These are phyloP conservation scores for Periconia sp. DNA, from an alignment of 2,329 filamentous ascomycete species.

Conservation along the genomic window DNA sequence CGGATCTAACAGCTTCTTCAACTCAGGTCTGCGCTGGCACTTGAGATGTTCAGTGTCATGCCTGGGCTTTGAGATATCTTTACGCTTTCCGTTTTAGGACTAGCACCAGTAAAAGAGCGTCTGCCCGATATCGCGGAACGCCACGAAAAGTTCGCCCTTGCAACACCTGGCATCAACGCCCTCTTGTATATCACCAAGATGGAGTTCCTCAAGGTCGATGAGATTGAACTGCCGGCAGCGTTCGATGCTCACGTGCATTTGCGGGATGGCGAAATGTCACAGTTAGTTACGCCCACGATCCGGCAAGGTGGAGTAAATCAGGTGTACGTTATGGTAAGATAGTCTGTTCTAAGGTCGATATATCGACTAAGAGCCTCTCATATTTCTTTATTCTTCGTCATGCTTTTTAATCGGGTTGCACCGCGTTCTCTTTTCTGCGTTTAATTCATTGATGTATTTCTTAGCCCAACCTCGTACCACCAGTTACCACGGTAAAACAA, in stretches of 20 bases:
- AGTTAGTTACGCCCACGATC: constrained; percentile 58
- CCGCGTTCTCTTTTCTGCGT: background rate
- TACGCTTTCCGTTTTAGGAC: background rate
- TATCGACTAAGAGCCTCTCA: too few species aligned
- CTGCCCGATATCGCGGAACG: background rate
- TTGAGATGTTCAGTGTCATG: too few species aligned
- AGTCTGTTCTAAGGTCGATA: too few species aligned
- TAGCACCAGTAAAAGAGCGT: constrained; percentile 1
- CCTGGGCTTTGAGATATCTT: too few species aligned
- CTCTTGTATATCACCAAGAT: constrained; percentile 22
- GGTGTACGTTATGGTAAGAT: constrained; percentile 60
- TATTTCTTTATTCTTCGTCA: too few species aligned
- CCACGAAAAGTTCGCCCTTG: background rate
- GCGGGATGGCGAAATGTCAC: constrained; percentile 59
- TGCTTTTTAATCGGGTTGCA: too few species aligned
- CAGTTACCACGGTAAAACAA: constrained; percentile 56
- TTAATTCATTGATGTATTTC: constrained; percentile 6
- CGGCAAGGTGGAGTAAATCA: constrained; percentile 59
- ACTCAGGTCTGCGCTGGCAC: too few species aligned
- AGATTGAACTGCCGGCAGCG: constrained; percentile 55
- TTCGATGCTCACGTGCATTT: constrained; percentile 61
- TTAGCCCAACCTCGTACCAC: constrained; percentile 60
- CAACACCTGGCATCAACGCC: constrained; percentile 2
- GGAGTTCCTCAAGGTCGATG: constrained; percentile 49
- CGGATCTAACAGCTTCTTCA: too few species aligned